Conservation (phyloP, 2,329 filamentous ascomycete genomes). For the Amylocarpus encephaloides region DNA sequence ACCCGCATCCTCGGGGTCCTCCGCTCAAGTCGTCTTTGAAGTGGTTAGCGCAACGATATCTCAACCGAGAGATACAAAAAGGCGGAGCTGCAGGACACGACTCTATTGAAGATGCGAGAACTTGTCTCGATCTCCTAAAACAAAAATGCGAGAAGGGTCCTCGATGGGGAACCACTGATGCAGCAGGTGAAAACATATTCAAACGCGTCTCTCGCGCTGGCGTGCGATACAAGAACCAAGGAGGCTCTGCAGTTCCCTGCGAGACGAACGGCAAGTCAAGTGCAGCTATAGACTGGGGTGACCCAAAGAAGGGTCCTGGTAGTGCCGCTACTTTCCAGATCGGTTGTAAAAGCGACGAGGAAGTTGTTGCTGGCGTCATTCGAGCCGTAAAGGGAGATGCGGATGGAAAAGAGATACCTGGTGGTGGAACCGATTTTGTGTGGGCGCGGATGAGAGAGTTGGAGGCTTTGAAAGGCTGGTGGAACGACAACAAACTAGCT, state of each 20-base stretch:
- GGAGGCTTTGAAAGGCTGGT: slow-evolving; percentile 60
- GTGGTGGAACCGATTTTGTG: slow-evolving; percentile 58
- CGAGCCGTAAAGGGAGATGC: slow-evolving; percentile 54
- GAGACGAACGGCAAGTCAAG: slow-evolving; percentile 51
- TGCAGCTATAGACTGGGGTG: slow-evolving; percentile 85
- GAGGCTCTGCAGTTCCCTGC: slow-evolving; percentile 51
- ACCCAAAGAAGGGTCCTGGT: slow-evolving; percentile 57
- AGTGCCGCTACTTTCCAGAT: slow-evolving; percentile 50
- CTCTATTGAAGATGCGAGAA: slow-evolving; percentile 84
- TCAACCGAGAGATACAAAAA: slow-evolving; percentile 83
- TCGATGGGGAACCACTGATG: slow-evolving; percentile 73
- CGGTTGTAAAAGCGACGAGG: slow-evolving; percentile 53
- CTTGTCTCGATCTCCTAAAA: slow-evolving; percentile 87
- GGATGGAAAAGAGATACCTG: slow-evolving; percentile 50
- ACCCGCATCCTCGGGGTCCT: slow-evolving; percentile 81
- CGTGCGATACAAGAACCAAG: slow-evolving; percentile 55
- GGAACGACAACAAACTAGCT: slow-evolving; percentile 48
- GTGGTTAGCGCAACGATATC: slow-evolving; percentile 79
- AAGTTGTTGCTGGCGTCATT: slow-evolving; percentile 48
- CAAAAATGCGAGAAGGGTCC: slow-evolving; percentile 94
- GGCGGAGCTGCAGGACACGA: slow-evolving; percentile 64
- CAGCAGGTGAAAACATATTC: slow-evolving; percentile 82
- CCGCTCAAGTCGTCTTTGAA: slow-evolving; percentile 88
- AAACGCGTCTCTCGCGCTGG: slow-evolving; percentile 65
- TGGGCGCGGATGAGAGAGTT: slow-evolving; percentile 61